Base-by-base conservation (phyloP, 768 basidiomycete genomes). In the Clathrus columnatus region DNA sequence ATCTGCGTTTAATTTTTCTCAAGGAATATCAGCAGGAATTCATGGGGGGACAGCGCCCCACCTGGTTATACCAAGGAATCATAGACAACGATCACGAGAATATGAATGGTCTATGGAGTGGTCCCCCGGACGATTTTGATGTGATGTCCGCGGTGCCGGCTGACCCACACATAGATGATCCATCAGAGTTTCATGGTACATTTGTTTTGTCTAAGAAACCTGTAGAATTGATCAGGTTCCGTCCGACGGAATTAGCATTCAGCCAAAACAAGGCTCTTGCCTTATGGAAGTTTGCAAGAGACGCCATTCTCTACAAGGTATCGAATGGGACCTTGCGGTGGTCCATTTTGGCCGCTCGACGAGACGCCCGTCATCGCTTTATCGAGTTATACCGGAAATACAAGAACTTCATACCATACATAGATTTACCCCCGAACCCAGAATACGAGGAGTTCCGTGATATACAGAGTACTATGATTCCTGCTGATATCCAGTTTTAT, bases 201-300 rank as follows among this genome's bases (percentile, higher is more conserved):
- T 69, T 70, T 59, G 49, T 67, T 2, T 64, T 66, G 57, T 66
- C 66, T 54, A 61, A 64, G 5, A 57, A 64, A 14, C 43, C 64
- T 6, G 62, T 66, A 0, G 66, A 69, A 14, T 32, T 62, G 17
- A 57, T 71, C 51, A 57, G 63, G 23, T 65, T 62, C 44, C 65
- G 64, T 48, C 69, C 70, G 1, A 51, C 67, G 2, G 65, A 66
- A 8, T 28, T 50, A 0, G 64, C 59, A 17, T 59, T 70, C 43
- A 45, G 59, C 17, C 50, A 23, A 16, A 66, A 67, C 57, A 64
- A 60, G 46, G 27, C 65, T n/a, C 58, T 61, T 1, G 65, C 69
- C 0, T 54, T 69, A 7, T 73, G 71, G 72, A 61, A 54, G 6
- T 72, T 67, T 48, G 72, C 72, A 0, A 50, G 64, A 16, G 53